phyloP scores from a whole-genome alignment of 2,329 filamentous ascomycete genomes.

The Epichloe scottii region DNA sequence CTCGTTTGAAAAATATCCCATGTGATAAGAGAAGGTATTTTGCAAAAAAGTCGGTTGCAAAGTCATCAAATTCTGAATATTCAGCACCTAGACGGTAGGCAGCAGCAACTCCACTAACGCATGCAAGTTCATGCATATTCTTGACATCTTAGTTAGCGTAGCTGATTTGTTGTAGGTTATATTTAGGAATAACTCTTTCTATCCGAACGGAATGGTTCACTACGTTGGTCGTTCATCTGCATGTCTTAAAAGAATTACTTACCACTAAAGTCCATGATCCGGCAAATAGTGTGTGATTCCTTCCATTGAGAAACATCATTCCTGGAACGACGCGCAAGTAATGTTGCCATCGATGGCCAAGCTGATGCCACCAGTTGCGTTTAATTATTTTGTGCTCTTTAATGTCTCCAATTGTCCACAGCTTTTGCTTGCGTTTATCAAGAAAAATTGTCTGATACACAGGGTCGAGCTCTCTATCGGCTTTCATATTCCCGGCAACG shows the following conservation, averaged over 20 bases:
- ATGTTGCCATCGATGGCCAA: conserved; percentile 52
- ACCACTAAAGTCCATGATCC: conserved; percentile 59
- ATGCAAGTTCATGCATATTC: conserved; percentile 59
- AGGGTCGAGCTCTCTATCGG: conserved; percentile 33
- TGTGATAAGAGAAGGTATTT: conserved; percentile 35
- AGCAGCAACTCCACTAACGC: conserved; percentile 58
- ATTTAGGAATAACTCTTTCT: not conserved
- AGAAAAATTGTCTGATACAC: conserved; percentile 61
- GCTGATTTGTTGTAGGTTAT: not conserved
- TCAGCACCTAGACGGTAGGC: conserved; percentile 55
- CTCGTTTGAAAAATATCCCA: conserved; percentile 25
- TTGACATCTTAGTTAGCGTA: conserved; percentile 11
- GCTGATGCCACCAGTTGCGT: conserved; percentile 56
- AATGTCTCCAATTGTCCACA: conserved; percentile 50
- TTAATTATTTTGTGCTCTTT: conserved; percentile 46
- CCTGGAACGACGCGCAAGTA: conserved; percentile 54
- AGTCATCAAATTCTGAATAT: conserved; percentile 47
- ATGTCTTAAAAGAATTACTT: conserved; percentile 10
- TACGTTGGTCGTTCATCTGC: not conserved
- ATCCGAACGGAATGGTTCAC: no score
- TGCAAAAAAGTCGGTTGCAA: conserved; percentile 33
- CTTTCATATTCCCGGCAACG: conserved; percentile 23
- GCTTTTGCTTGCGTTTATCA: conserved; percentile 40
- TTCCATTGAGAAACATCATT: conserved; percentile 60
- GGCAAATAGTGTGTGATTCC: conserved; percentile 49